Base-by-base conservation (phyloP, 345 rosid genomes). In the Raphanus sativus region DNA sequence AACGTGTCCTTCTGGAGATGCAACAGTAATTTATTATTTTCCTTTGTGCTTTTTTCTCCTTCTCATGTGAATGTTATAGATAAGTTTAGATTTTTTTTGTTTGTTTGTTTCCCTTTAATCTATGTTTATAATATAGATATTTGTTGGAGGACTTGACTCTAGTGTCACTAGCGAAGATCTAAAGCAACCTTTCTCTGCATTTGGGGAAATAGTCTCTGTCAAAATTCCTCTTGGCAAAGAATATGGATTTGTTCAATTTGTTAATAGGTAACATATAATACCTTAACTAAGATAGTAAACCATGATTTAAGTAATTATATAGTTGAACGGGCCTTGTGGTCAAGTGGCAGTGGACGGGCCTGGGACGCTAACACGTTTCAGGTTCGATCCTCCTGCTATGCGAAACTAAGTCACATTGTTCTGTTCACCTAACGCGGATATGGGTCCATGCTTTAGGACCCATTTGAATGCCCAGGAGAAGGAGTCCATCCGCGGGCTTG, bases 71-170 rank as follows among this genome's bases (percentile, higher is more conserved):
- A 29, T 74, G 73, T 68, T 21, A 58, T 75, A 52, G 62, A 55
- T 69, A 76, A 61, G 40, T 32, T 63, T 65, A n/a, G 4, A 4
- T 13, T 15, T 36, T 61, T 6, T 16, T 54, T 56, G 0, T 58
- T 11, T 7, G 9, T 34, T 25, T 4, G 10, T 36, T 25, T 16
- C 2, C 52, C 21, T 17, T 77, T 79, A 28, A 83, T 74, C 70
- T 40, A 36, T 80, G 62, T 76, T 50, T 66, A 34, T 67, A 80
- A 60, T 63, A 66, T 85, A 95, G 99, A 91, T 95, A 82, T 95
- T 95, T 86, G 98, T 95, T 73, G 99, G 98, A 73, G 97, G 97
- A 66, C 97, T 95, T 78, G 98, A 91, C 85, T 88, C 94, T 52
- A 84, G 81, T 77, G 97, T 92, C 71, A 87, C 85, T 62, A 97